These are phyloP conservation scores for Amanita molliuscula DNA, from an alignment of 768 basidiomycete species.

Conservation along the genomic window DNA sequence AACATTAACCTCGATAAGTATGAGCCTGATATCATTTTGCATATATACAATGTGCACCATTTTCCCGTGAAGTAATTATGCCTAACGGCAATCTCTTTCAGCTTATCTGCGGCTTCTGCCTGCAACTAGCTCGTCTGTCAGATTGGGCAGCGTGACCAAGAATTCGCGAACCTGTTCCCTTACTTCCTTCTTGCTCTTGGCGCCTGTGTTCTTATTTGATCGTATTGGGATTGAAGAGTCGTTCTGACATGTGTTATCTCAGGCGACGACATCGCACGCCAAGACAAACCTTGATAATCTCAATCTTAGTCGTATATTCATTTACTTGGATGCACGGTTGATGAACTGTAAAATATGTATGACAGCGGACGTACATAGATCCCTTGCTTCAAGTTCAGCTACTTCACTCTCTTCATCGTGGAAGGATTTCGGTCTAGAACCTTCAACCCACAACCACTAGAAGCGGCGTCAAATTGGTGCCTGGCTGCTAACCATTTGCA, in stretches of 20 bases:
- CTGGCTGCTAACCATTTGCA: background rate
- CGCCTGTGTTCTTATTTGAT: slow-evolving; percentile 62
- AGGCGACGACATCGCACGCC: background rate
- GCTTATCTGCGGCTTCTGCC: slow-evolving; percentile 41
- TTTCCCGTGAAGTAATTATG: slow-evolving; percentile 52
- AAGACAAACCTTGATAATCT: slow-evolving; percentile 44
- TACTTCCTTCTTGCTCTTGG: slow-evolving; percentile 66
- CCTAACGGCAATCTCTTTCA: slow-evolving; percentile 49
- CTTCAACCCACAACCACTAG: slow-evolving; percentile 62
- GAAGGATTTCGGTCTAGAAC: slow-evolving; percentile 11
- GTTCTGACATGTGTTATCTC: slow-evolving; percentile 27
- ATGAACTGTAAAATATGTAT: background rate
- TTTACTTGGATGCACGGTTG: slow-evolving; percentile 30
- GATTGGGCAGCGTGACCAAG: background rate
- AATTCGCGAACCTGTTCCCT: slow-evolving; percentile 45
- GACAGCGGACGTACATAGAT: slow-evolving; percentile 26
- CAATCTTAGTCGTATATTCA: slow-evolving; percentile 43
- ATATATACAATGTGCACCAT: slow-evolving; percentile 33
- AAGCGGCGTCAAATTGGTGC: background rate
- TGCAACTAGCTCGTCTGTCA: slow-evolving; percentile 33
- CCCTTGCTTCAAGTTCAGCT: slow-evolving; percentile 37
- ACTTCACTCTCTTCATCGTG: slow-evolving; percentile 6
- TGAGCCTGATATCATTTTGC: background rate
- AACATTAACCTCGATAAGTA: slow-evolving; percentile 48
- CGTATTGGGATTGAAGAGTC: slow-evolving; percentile 56